Evolutionary conservation across 345 rosid genomes (phyloP).

Genomic region (Euphorbia tirucalli): DNA sequence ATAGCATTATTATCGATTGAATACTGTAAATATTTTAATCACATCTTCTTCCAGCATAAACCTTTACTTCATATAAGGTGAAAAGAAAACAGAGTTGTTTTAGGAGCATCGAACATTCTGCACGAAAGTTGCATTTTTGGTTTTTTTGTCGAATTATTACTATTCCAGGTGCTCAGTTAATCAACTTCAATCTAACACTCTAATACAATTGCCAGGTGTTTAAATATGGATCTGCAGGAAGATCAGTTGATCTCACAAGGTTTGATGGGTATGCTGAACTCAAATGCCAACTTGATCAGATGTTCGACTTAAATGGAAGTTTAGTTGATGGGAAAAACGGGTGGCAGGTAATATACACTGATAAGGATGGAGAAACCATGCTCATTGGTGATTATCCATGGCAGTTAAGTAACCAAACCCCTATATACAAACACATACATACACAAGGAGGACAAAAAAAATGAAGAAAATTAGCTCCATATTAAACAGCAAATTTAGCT

Average conservation of each 20-base stretch:
- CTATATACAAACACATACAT: neutral
- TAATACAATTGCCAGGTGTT: conserved; percentile 37
- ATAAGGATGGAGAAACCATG: conserved; percentile 39
- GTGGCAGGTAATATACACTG: conserved; percentile 38
- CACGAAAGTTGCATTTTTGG: neutral
- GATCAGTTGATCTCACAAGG: conserved; percentile 36
- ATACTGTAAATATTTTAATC: neutral
- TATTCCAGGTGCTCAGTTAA: neutral
- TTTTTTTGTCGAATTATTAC: neutral
- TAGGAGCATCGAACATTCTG: too few relatives aligned
- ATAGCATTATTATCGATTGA: neutral
- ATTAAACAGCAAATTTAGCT: neutral
- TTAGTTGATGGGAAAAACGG: conserved; percentile 38
- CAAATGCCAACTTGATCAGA: conserved; percentile 37
- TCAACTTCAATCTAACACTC: neutral
- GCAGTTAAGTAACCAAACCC: conserved; percentile 41
- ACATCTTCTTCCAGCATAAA: neutral
- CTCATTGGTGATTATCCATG: conserved; percentile 35
- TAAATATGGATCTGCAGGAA: conserved; percentile 39
- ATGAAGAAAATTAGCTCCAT: neutral
- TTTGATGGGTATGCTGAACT: conserved; percentile 38
- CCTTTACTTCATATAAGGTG: neutral
- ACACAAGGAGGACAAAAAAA: neutral
- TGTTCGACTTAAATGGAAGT: conserved; percentile 48
- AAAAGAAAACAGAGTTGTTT: too few relatives aligned